Percentiles rank a stretch among this genome's conserved stretches.
Evolutionary conservation across 345 rosid genomes (phyloP).

Genomic region (Camelina neglecta): DNA sequence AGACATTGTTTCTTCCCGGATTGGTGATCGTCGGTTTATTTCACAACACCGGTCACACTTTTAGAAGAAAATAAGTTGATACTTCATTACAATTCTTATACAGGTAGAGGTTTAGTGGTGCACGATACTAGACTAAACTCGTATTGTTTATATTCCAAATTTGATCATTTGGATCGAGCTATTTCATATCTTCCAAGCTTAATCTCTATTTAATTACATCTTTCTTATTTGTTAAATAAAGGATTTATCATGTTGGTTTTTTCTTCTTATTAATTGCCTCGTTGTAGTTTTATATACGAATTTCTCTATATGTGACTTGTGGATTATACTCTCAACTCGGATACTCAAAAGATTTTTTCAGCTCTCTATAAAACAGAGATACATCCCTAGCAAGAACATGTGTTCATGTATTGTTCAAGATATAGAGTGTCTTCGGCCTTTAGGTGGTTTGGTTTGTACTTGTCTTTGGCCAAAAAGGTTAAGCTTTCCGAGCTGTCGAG

Average conservation of each 20-base stretch:
- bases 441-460: constrained; percentile 56
- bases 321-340: no score
- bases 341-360: no score
- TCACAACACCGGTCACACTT: no score
- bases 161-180: neutral
- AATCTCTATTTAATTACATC: neutral
- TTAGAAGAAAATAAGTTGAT: neutral
- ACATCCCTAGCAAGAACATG: neutral
- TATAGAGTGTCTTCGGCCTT: constrained; percentile 77
- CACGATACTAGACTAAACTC: neutral
- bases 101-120: neutral
- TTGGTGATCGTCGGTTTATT: no score
- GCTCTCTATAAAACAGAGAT: no score
- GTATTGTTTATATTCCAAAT: neutral
- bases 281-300: neutral
- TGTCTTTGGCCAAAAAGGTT: constrained; percentile 65
- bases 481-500: constrained; percentile 71
- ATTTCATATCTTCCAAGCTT: neutral
- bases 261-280: neutral
- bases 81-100: neutral
- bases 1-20: no score
- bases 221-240: neutral
- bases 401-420: constrained; percentile 46
- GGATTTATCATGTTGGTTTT: no score
- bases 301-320: no score